Evolutionary conservation across 108 stramenopile genomes (phyloP), one percentile per base, ranked within the genome.

Genomic region (Skeletonema costatum): DNA sequence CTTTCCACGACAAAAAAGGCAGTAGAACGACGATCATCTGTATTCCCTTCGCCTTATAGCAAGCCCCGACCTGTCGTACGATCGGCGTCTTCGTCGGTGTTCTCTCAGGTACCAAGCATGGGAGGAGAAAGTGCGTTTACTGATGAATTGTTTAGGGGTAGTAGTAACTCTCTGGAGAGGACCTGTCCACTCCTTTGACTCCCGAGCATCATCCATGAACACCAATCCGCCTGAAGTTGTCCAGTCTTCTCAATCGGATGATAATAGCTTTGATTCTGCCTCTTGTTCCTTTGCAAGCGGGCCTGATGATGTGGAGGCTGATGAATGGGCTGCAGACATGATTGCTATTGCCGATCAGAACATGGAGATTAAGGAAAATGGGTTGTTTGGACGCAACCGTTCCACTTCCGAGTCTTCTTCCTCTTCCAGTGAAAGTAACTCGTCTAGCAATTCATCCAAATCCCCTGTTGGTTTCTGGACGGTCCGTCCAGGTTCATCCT

Each of bases 301-400:
- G 3, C 69, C 60, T 11, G 86, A 89, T n/a, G 82, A 86, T 33
- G 83, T 73, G 21, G 87, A 90, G 33, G 88, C 87, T n/a, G 91
- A 89, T 64, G 89, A 95, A 75, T 95, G 94, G 94, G 94, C 94
- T 30, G 89, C 89, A 7, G 73, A 72, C 60, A 33, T 92, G 41
- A 76, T 95, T 62, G 78, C 82, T 14, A 83, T 88, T 46, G 87
- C 78, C 35, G 69, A 79, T 44, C 38, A 74, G 41, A 69, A 74
- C 12, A 75, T 79, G 77, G 78, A 83, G 59, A 16, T 25, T 10
- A 61, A 61, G 39, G 82, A 83, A 41, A n/a, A 60, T 64, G 25
- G 29, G 7, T 36, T 68, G 17, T 42, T 48, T 39, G 44, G 69
- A 32, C 70, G 80, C 12, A 68, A 79, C 25, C 71, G 76, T 46